Conservation (phyloP, 73 alveolate genomes). For the Chromera velia region DNA sequence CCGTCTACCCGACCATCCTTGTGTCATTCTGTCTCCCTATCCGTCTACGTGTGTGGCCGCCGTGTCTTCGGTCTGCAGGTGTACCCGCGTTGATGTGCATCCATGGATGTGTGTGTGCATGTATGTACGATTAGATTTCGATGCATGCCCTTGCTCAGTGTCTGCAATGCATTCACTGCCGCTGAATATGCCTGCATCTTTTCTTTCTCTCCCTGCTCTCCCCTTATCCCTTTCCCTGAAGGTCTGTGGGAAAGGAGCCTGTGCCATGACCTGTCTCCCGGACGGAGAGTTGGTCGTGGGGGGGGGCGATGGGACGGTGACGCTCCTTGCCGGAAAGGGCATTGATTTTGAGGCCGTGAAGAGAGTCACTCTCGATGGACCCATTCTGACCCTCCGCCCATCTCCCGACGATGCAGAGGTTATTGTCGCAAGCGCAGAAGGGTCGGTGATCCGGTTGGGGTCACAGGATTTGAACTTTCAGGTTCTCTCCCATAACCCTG, state of each 20-base stretch:
- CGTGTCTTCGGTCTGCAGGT: too few species aligned
- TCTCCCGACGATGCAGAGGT: conserved; percentile 70
- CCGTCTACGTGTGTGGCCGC: too few species aligned
- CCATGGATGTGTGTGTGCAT: too few species aligned
- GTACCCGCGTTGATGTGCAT: too few species aligned
- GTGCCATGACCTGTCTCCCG: conserved; percentile 68
- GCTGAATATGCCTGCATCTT: too few species aligned
- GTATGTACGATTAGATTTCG: too few species aligned
- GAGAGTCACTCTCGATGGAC: conserved; percentile 69
- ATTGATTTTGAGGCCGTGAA: conserved; percentile 35
- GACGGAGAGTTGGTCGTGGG: conserved; percentile 74
- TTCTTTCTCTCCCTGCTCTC: conserved; percentile 54
- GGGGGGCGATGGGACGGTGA: conserved; percentile 84
- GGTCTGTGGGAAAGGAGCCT: conserved; percentile 84
- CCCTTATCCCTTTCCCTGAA: conserved; percentile 66
- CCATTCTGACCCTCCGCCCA: conserved; percentile 67
- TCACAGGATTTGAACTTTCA: conserved; percentile 70
- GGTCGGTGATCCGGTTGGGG: conserved; percentile 73
- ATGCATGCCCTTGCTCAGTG: too few species aligned
- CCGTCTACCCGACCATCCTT: too few species aligned
- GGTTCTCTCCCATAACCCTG: conserved; percentile 84
- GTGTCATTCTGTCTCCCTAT: too few species aligned
- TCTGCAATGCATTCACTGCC: too few species aligned
- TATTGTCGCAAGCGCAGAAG: conserved; percentile 80
- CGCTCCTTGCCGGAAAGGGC: conserved; percentile 62